Base-by-base conservation (phyloP, 495 filamentous ascomycete species). In the Hypoxylon perforatum region DNA sequence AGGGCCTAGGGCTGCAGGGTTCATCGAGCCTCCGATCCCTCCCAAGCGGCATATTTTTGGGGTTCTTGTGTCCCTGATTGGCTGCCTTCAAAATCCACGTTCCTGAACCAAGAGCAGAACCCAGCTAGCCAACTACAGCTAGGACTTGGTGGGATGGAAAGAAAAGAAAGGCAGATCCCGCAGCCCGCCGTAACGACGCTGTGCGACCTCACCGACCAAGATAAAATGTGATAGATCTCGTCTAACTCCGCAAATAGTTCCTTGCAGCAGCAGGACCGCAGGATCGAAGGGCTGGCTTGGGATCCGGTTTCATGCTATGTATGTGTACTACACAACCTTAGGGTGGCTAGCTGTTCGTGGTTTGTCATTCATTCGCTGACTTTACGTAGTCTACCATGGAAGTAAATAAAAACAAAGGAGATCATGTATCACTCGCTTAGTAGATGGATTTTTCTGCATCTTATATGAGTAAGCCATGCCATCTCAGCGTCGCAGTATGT, bases 11-110 rank as follows among this genome's bases (percentile, higher is more conserved):
- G 48, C 25, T 49, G 54, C 61, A 65, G 42, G 48, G 54, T 38
- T 33, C 35, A 21, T 53, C 52, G 51, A 56, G 42, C 51, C 60
- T 57, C 36, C 50, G 52, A 61, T 67, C 57, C 63, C 56, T 46
- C 39, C 51, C 38, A 12, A 11, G 39, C 39, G 14, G 12, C n/a
- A 46, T 22, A 19, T 49, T 41, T 28, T 4, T 19, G 42, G 3
- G 33, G 21, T 10, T 12, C 25, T 25, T 23, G 35, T 46, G 45
- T 28, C 53, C 41, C 19, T 57, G 46, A 52, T 52, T 64, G 46
- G 50, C 36, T n/a, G 23, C 15, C 30, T 53, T 45, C 52, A 36
- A 42, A 25, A 18, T 19, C n/a, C 46, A 36, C 3, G 35, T 28
- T 39, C 19, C 17, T 28, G 3, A 28, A 28, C 25, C 25, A 28